Base-by-base conservation (phyloP, 1,284 basidiomycete species). In the Moesziomyces parantarcticus region DNA sequence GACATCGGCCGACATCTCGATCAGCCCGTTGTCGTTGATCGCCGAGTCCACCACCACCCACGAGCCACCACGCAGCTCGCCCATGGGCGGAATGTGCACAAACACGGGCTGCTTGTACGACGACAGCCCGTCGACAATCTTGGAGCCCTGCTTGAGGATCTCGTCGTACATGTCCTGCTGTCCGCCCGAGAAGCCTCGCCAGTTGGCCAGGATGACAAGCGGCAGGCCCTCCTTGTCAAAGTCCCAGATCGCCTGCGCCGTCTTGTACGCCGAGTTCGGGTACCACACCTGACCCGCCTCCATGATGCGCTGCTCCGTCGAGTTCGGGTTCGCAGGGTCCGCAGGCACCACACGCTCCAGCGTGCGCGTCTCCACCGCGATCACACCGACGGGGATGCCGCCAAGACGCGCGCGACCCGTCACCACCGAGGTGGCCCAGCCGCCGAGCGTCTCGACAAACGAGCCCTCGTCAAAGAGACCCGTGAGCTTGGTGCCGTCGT, bases 221-320 rank as follows among this genome's bases (percentile, higher is more conserved):
- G 97, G 97, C 22, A 99, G 88, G 42, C 93, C 94, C 86, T 99
- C 97, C 51, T 94, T 91, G 86, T 96, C 92, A 87, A 99, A 94
- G 87, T 99, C 97, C 85, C 95, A 93, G 86, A 99, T 99, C 18
- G 97, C 95, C 82, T 98, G 97, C 10, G 96, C 97, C 23, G 97
- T 99, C 89, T 99, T 99, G 88, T 97, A 96, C n/a, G 97, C 95
- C 26, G 93, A 96, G 86, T 99, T 99, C 50, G 97, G 97, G 86
- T 98, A 99, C 97, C 97, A 99, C 53, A 89, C 97, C 85, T 99
- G 97, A 80, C 97, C 97, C 36, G 97, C 97, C 84, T 99, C 96
- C 90, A 98, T 95, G 85, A 99, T 94, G 78, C 92, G 91, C 84
- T 95, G 95, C 86, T 99, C 97, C 85, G 95, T 94, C 43, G 96